phyloP scores from a whole-genome alignment of 164 flowering plant genomes.

The Annona cherimola region DNA sequence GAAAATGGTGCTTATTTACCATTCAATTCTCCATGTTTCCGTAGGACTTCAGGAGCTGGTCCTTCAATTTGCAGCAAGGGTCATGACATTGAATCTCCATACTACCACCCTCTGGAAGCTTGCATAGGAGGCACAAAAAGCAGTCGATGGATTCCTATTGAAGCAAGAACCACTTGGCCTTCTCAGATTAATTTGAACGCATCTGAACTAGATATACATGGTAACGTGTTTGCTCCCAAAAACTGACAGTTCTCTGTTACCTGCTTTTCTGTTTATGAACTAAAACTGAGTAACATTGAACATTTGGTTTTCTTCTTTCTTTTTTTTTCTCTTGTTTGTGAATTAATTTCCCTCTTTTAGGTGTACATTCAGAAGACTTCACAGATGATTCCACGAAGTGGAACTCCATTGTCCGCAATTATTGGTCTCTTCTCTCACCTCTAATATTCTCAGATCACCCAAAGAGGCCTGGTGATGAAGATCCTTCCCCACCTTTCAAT shows the following conservation, averaged over 20 bases:
- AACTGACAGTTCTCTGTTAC: not conserved
- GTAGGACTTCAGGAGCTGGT: constrained; percentile 64
- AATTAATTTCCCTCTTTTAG: constrained; percentile 29
- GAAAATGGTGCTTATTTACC: constrained; percentile 6
- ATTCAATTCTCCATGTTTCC: constrained; percentile 17
- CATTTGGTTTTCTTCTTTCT: not conserved
- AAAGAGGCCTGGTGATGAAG: constrained; percentile 98
- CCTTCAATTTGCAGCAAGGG: constrained; percentile 68
- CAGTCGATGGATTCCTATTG: constrained; percentile 85
- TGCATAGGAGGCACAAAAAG: constrained; percentile 87
- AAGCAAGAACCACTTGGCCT: constrained; percentile 72
- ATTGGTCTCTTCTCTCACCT: constrained; percentile 97
- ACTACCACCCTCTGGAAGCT: constrained; percentile 74
- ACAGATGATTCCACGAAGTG: constrained; percentile 56
- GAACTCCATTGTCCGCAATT: constrained; percentile 56
- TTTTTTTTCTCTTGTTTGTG: not conserved
- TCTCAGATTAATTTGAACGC: constrained; percentile 53
- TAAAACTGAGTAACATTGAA: not conserved
- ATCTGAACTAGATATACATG: constrained; percentile 59
- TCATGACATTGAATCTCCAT: constrained; percentile 79
- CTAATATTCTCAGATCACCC: constrained; percentile 97
- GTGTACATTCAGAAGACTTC: constrained; percentile 61
- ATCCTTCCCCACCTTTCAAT: constrained; percentile 94
- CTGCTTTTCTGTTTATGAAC: not conserved
- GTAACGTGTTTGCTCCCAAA: constrained; percentile 29